Conservation (phyloP, 441 rosid species). For the Populus trichocarpa region DNA sequence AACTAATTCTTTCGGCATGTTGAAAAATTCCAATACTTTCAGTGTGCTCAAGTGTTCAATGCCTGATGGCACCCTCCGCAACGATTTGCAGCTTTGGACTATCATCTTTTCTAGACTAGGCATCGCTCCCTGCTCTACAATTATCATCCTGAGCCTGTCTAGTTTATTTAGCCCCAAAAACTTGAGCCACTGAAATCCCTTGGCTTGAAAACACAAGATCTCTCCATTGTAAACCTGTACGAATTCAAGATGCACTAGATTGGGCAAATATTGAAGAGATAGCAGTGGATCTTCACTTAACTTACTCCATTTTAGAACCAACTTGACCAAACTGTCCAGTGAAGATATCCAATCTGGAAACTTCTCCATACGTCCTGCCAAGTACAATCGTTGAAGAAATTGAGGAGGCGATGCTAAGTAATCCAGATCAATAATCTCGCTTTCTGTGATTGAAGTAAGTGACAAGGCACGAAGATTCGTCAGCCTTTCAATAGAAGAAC, state of each 20-base stretch:
- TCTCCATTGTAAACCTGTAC: slow-evolving; percentile 33
- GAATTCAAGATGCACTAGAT: slow-evolving; percentile 38
- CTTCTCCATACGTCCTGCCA: slow-evolving; percentile 30
- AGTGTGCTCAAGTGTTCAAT: slow-evolving; percentile 29
- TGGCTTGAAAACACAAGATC: slow-evolving; percentile 21
- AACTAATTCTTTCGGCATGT: slow-evolving; percentile 34
- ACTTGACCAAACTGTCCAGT: slow-evolving; percentile 22
- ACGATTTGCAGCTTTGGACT: slow-evolving; percentile 30
- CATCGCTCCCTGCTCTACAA: slow-evolving; percentile 30
- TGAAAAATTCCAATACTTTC: slow-evolving; percentile 30
- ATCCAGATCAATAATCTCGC: slow-evolving; percentile 28
- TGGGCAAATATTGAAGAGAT: slow-evolving; percentile 33
- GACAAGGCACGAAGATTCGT: slow-evolving; percentile 31
- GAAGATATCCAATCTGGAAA: slow-evolving; percentile 37
- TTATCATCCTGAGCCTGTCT: slow-evolving; percentile 24
- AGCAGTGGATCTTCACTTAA: slow-evolving; percentile 27
- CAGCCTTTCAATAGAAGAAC: slow-evolving; percentile 31
- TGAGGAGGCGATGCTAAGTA: slow-evolving; percentile 24
- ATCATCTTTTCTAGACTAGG: slow-evolving; percentile 31
- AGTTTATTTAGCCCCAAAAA: slow-evolving; percentile 32
- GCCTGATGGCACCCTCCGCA: slow-evolving; percentile 39
- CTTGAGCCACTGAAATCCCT: slow-evolving; percentile 37
- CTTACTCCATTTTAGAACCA: slow-evolving; percentile 34
- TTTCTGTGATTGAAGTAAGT: slow-evolving; percentile 15
- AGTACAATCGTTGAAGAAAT: slow-evolving; percentile 32